phyloP scores from a whole-genome alignment of 2,329 filamentous ascomycete species.

The Samsoniella hepiali region DNA sequence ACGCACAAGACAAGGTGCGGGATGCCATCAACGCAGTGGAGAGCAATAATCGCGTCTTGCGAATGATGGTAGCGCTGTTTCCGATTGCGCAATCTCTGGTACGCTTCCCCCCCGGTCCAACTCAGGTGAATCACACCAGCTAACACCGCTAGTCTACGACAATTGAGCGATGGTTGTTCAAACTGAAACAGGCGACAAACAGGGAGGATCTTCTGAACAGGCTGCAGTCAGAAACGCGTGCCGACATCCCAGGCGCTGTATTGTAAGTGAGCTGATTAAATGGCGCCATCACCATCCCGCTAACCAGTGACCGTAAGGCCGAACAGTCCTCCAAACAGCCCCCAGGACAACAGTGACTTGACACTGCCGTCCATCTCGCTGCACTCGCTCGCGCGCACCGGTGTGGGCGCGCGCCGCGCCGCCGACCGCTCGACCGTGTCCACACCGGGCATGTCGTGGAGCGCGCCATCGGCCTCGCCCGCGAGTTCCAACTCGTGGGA shows the following conservation, averaged over 20 bases:
- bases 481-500: constrained; percentile 26
- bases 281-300: neutral
- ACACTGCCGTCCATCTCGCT: constrained; percentile 26
- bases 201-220: constrained; percentile 19
- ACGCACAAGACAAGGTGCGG: constrained; percentile 35
- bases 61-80: constrained; percentile 37
- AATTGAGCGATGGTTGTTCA: constrained; percentile 38
- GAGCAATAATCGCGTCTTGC: constrained; percentile 37
- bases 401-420: constrained; percentile 18
- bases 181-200: constrained; percentile 33
- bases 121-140: neutral
- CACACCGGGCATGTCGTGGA: constrained; percentile 22
- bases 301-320: constrained; percentile 11
- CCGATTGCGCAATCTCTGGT: constrained; percentile 40
- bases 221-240: constrained; percentile 24
- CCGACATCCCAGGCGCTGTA: constrained; percentile 24
- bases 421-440: constrained; percentile 2
- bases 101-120: constrained; percentile 21
- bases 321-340: constrained; percentile 21
- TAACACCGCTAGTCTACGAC: constrained; percentile 31
- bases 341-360: constrained; percentile 23
- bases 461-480: constrained; percentile 23
- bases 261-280: constrained; percentile 23
- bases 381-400: constrained; percentile 24
- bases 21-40: constrained; percentile 40